Percentiles rank a stretch among this genome's conserved stretches.
Evolutionary conservation across 2,329 filamentous ascomycete genomes (phyloP).

Genomic region (Ilyonectria mors-panacis): DNA sequence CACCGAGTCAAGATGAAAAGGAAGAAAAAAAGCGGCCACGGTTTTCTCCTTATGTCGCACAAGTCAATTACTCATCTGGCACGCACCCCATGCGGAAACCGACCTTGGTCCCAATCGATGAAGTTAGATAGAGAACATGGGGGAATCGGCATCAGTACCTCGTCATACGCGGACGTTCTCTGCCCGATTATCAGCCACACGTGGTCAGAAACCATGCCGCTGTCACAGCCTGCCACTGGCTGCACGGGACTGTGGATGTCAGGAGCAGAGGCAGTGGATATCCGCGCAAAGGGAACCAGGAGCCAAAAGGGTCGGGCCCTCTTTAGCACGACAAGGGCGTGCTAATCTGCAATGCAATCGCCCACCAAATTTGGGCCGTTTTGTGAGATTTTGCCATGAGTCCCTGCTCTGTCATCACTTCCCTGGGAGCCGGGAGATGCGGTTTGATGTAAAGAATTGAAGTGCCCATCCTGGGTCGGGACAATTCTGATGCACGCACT

Average conservation of each 20-base stretch:
- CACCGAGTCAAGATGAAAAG: not conserved
- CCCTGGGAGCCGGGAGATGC: not conserved
- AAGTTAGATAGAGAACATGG: not conserved
- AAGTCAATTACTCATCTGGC: not conserved
- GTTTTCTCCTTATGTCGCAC: not conserved
- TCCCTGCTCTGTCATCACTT: conserved; percentile 11
- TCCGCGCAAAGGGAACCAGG: not conserved
- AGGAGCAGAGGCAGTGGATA: not conserved
- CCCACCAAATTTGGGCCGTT: not conserved
- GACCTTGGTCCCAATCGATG: not conserved
- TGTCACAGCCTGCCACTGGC: not conserved
- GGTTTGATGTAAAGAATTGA: not conserved
- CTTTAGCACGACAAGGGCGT: not conserved
- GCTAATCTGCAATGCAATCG: conserved; percentile 6
- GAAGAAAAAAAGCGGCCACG: not conserved
- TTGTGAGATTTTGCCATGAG: conserved; percentile 11
- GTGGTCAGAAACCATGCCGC: not conserved
- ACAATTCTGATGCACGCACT: not conserved
- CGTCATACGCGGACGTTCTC: not conserved
- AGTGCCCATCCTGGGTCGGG: too few relatives aligned
- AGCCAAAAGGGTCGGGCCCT: not conserved
- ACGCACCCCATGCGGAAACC: not conserved
- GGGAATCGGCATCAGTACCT: not conserved
- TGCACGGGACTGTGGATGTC: not conserved
- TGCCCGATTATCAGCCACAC: not conserved